phyloP scores from a whole-genome alignment of 352 stramenopile species.

The Globisporangium perplexum region DNA sequence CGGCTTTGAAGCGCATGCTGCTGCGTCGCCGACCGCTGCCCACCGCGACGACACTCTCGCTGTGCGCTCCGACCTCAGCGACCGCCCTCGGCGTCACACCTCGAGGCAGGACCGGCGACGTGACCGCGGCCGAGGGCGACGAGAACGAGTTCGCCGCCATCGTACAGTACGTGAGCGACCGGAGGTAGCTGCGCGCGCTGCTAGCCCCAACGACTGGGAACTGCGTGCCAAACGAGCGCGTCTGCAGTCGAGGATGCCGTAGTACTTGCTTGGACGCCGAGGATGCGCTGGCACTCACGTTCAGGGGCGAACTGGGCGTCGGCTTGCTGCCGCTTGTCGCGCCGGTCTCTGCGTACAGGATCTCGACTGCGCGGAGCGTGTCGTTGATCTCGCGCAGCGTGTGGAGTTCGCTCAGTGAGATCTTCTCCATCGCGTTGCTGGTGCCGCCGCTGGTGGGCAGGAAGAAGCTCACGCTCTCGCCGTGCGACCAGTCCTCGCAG shows the following conservation, averaged over 20 bases:
- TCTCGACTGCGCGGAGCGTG: constrained; percentile 25
- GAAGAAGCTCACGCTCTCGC: constrained; percentile 4
- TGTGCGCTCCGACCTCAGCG: neutral
- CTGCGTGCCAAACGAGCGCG: constrained; percentile 19
- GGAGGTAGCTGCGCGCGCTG: constrained; percentile 16
- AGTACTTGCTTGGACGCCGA: neutral
- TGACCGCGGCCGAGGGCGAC: neutral
- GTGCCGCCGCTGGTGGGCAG: neutral
- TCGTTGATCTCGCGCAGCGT: constrained; percentile 33
- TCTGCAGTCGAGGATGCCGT: neutral
- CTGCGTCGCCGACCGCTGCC: constrained; percentile 24
- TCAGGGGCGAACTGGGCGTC: too few species aligned
- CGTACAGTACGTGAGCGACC: constrained; percentile 36
- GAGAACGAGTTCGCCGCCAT: constrained; percentile 21
- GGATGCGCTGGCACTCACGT: neutral
- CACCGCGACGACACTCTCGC: constrained; percentile 4
- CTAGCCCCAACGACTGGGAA: constrained; percentile 15
- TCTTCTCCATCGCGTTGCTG: constrained; percentile 25
- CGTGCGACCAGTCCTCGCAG: constrained; percentile 1
- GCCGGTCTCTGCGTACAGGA: constrained; percentile 28
- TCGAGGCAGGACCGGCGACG: constrained; percentile 15
- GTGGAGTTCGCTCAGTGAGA: constrained; percentile 26
- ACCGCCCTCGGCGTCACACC: constrained; percentile 2
- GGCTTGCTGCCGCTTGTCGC: constrained; percentile 3
- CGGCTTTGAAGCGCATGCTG: constrained; percentile 10